Evolutionary conservation across 495 filamentous ascomycete genomes (phyloP).

Genomic region (Massariosphaeria phaeospora): DNA sequence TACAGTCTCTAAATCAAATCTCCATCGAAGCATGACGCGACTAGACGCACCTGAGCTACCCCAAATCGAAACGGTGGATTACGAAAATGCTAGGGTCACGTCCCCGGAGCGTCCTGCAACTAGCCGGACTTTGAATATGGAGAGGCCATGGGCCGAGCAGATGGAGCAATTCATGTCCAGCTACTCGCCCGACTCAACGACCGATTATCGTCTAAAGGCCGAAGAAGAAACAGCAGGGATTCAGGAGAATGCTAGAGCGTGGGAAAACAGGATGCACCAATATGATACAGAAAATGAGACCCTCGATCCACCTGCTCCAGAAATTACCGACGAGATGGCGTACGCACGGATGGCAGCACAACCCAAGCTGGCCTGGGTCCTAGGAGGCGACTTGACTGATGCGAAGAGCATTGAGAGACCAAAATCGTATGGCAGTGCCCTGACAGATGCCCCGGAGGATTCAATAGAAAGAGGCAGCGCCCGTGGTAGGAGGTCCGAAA

Average conservation of each 20-base stretch:
- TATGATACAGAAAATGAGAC: conserved; percentile 3
- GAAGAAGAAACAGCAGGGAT: conserved; percentile 20
- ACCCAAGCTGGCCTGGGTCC: conserved; percentile 26
- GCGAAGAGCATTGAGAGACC: conserved; percentile 22
- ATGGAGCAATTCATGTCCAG: conserved; percentile 15
- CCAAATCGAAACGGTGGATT: background rate
- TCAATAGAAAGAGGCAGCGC: conserved; percentile 1
- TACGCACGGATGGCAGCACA: conserved; percentile 21
- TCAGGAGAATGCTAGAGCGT: conserved; percentile 16
- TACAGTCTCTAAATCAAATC: conserved; percentile 14
- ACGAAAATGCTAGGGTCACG: background rate
- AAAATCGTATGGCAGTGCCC: conserved; percentile 17
- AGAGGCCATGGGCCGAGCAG: conserved; percentile 20
- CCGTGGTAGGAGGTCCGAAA: background rate
- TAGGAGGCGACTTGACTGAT: conserved; percentile 16
- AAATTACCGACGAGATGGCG: conserved; percentile 24
- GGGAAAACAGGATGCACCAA: conserved; percentile 8
- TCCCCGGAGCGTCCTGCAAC: conserved; percentile 18
- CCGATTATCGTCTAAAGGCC: conserved; percentile 8
- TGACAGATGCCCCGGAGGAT: conserved; percentile 4
- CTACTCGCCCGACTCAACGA: background rate
- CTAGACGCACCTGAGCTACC: conserved; percentile 15
- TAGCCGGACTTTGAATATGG: conserved; percentile 17
- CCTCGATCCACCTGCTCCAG: background rate
- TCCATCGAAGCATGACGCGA: conserved; percentile 7